A percentile compares a stretch with the other conserved stretches of the same genome.
These are phyloP conservation scores for Globisporangium nagaii DNA, from an alignment of 352 stramenopile genomes.

Conservation along the genomic window DNA sequence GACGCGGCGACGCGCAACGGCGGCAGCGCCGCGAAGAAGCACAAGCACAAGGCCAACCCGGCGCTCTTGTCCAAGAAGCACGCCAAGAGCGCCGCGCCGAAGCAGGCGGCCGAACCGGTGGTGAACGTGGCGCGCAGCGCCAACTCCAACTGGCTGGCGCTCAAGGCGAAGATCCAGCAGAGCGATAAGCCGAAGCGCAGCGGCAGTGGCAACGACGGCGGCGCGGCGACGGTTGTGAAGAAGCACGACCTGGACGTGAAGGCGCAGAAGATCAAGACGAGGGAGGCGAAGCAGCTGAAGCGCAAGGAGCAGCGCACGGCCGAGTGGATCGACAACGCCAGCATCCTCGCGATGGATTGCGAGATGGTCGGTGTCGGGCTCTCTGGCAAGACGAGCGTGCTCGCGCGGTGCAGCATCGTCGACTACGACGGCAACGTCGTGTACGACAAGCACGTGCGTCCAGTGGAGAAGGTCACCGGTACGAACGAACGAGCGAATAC, in stretches of 20 bases:
- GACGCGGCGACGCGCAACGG: neutral
- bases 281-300: conserved; percentile 41
- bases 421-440: conserved; percentile 79
- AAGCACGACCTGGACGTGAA: conserved; percentile 34
- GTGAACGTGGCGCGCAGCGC: conserved; percentile 15
- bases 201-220: neutral
- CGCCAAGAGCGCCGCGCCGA: conserved; percentile 20
- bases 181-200: conserved; percentile 17
- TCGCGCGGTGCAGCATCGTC: conserved; percentile 86
- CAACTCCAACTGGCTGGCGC: conserved; percentile 71
- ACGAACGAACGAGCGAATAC: too few species aligned
- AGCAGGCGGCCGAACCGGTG: neutral
- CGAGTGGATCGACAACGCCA: conserved; percentile 74
- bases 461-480: conserved; percentile 80
- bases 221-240: conserved; percentile 10
- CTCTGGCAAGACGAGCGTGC: conserved; percentile 68
- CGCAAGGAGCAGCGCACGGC: conserved; percentile 44
- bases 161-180: conserved; percentile 67
- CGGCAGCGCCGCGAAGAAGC: conserved; percentile 20
- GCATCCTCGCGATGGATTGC: conserved; percentile 85
- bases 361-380: conserved; percentile 85
- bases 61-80: conserved; percentile 24
- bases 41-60: conserved; percentile 19
- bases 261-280: conserved; percentile 35
- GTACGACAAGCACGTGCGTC: conserved; percentile 81